Evolutionary conservation across 495 filamentous ascomycete genomes (phyloP), one percentile per base, ranked within the genome.

Genomic region (Tuber aestivum): DNA sequence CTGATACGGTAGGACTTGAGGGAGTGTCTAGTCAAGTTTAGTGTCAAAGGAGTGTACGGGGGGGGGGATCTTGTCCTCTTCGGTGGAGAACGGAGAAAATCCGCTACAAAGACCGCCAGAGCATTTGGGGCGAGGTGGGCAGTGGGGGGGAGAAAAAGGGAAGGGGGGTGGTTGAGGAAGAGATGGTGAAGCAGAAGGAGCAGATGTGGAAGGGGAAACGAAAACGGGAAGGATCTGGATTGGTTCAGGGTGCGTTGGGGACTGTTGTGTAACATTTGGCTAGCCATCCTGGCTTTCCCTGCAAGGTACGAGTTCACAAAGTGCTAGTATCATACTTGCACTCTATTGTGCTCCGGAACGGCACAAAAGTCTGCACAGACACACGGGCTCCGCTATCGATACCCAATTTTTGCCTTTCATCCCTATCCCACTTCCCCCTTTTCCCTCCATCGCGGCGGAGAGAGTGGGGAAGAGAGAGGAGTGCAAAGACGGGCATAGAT

Each of bases 21-120:
- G 56, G 56, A 65, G 32, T 65, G 56, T 65, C 56, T 65, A 35
- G 27, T 65, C 32, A 35, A 65, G 56, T 16, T 35, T 18, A 35
- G 56, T 8, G 27, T 35, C 27, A 65, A 79, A 75, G 76, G 73
- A 79, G 77, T 45, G 78, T 75, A 50, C 10, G 50, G 50, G 27
- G 27, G 56, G 12, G 45, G 45, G 45, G 45, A 1, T 35, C 7
- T 35, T 35, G 32, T 65, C 32, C 12, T 32, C 32, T 65, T 65
- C 68, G 69, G 41, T 71, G 23, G 35, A 18, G 75, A 70, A 70
- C 50, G 71, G 50, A 79, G 61, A 41, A 71, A 61, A 70, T 72
- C 70, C 69, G 70, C 56, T 79, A 79, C 73, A 75, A 79, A 79
- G 73, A 79, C 77, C 79, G 12, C 78, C 78, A 78, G 78, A 79